These are phyloP conservation scores for Carex arenaria DNA, from an alignment of 202 grass and related monocot species.

Conservation along the genomic window DNA sequence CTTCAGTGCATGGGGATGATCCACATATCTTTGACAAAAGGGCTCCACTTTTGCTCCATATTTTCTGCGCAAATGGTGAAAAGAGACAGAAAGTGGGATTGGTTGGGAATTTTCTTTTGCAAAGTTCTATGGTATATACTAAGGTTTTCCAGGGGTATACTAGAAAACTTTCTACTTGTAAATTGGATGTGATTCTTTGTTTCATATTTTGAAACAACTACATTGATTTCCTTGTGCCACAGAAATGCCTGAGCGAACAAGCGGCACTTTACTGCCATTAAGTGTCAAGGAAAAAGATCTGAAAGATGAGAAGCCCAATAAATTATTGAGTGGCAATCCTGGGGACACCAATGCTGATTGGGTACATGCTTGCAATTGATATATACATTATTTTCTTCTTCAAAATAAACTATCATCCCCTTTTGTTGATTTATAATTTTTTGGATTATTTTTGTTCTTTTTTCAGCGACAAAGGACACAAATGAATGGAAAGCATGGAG, in stretches of 20 bases:
- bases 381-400: conserved; percentile 6
- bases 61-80: not conserved
- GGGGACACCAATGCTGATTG: conserved; percentile 54
- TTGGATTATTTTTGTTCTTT: not conserved
- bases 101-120: not conserved
- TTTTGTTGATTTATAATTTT: not conserved
- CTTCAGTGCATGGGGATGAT: not conserved
- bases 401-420: not conserved
- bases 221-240: conserved; percentile 13
- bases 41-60: not conserved
- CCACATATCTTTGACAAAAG: not conserved
- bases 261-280: conserved; percentile 62
- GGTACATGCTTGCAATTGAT: conserved; percentile 32
- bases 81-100: not conserved
- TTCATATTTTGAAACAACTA: not conserved
- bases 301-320: conserved; percentile 54
- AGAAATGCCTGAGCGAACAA: conserved; percentile 93
- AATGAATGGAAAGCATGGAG: conserved; percentile 79
- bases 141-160: not conserved
- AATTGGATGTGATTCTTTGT: not conserved
- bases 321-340: conserved; percentile 66
- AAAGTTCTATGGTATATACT: not conserved
- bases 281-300: conserved; percentile 67
- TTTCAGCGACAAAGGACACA: conserved; percentile 75
- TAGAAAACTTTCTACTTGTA: not conserved